Evolutionary conservation across 1,139 yeast species (phyloP), one percentile per base, ranked within the genome.

Genomic region (Protomyces pachydermus): DNA sequence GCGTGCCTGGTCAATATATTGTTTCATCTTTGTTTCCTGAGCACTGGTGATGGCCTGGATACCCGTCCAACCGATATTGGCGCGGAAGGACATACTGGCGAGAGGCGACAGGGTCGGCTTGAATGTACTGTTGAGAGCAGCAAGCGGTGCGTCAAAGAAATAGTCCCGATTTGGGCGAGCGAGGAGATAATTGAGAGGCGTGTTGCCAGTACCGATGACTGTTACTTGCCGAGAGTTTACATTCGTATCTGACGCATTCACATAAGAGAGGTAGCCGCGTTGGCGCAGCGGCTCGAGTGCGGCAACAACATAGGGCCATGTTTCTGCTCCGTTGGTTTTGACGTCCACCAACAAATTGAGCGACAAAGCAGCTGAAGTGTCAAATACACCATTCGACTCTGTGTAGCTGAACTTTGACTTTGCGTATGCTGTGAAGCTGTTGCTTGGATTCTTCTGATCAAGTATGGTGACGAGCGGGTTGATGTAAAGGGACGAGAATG

Each of bases 401-500:
- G 35, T 18, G 23, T 42, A 25, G 20, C 50, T 52, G 25, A 20
- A 38, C 0, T 42, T 35, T 16, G 38, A 37, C 16, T 38, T 39
- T 20, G 50, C 50, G 18, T 20, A 58, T 14, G 38, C 52, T 25
- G 52, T 51, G 65, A 60, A 53, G 54, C 63, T 54, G 61, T 35
- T 58, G 12, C 34, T 42, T 5, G 69, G 69, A 65, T 80, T 82
- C 45, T 83, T 79, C 61, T 78, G 77, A 46, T 79, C 77, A 54
- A 87, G 73, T 67, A 86, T 75, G 5, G 76, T 72, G 66, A 72
- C 76, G 14, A 87, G 69, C 2, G 86, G 86, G 61, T 80, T 78
- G 66, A 86, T 75, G 70, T 87, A 87, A 67, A 86, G 72, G 34
- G 74, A 70, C 52, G 78, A 76, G 53, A 87, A 72, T 0, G 86